A percentile compares a stretch with the other conserved stretches of the same genome.
Conservation (phyloP, 1,139 yeast species). For the Saccharomyces pastorianus region DNA sequence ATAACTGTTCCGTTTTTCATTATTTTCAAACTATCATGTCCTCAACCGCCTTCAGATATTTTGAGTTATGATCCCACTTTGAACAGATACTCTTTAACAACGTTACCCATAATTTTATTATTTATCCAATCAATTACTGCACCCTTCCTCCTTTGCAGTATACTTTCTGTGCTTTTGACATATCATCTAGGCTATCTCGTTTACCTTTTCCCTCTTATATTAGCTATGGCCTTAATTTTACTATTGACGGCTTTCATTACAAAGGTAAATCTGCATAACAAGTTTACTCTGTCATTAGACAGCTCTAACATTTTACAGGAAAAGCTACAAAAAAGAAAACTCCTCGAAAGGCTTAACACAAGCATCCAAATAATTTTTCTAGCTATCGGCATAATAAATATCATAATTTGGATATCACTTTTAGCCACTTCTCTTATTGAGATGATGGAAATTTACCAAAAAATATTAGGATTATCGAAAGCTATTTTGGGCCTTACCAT, state of each 20-base stretch:
- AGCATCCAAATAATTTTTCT: slow-evolving; percentile 11
- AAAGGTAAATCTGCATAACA: slow-evolving; percentile 12
- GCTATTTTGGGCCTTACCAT: slow-evolving; percentile 80
- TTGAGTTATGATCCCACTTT: slow-evolving; percentile 14
- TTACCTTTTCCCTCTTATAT: slow-evolving; percentile 7
- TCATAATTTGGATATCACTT: slow-evolving; percentile 57
- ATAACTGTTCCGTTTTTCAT: slow-evolving; percentile 25
- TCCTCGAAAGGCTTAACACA: neutral
- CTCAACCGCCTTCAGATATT: slow-evolving; percentile 17
- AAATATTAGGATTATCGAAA: slow-evolving; percentile 42
- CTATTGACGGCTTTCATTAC: slow-evolving; percentile 9
- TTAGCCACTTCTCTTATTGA: slow-evolving; percentile 51
- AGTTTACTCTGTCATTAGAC: slow-evolving; percentile 18
- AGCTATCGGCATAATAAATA: slow-evolving; percentile 66
- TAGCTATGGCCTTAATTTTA: slow-evolving; percentile 9
- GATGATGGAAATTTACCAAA: slow-evolving; percentile 42
- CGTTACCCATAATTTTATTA: slow-evolving; percentile 13
- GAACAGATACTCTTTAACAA: slow-evolving; percentile 11
- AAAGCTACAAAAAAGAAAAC: neutral
- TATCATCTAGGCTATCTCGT: slow-evolving; percentile 4
- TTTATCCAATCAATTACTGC: slow-evolving; percentile 20
- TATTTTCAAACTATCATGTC: slow-evolving; percentile 26
- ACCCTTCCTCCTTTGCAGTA: slow-evolving; percentile 17
- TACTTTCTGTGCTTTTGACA: slow-evolving; percentile 14
- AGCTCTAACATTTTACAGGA: neutral